A percentile compares a stretch with the other conserved stretches of the same genome.
These are phyloP conservation scores for Heterobasidion occidentale DNA, from an alignment of 1,284 basidiomycete species.

Conservation along the genomic window DNA sequence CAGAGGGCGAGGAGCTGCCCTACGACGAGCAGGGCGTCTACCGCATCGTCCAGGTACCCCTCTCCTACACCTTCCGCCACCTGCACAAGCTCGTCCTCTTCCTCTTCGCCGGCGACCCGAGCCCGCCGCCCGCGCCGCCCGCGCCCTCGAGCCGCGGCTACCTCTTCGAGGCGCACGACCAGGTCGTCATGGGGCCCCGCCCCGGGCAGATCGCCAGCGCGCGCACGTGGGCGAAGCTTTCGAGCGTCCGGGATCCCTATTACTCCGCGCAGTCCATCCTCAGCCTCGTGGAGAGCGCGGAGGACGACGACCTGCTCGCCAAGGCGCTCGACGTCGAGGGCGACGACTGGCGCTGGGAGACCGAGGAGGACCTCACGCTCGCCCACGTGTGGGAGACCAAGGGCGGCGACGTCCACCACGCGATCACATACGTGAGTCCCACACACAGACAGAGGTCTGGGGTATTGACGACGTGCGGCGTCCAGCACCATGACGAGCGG, in stretches of 20 bases:
- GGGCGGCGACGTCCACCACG: slow-evolving; percentile 36
- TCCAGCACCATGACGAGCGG: slow-evolving; percentile 43
- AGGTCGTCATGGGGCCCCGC: slow-evolving; percentile 30
- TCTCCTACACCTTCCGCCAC: slow-evolving; percentile 62
- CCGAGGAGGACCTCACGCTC: slow-evolving; percentile 56
- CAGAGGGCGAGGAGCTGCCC: not conserved
- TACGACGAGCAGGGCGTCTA: slow-evolving; percentile 34
- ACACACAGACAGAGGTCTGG: not conserved
- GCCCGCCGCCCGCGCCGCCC: slow-evolving; percentile 1
- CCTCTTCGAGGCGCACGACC: slow-evolving; percentile 50
- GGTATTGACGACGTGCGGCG: not conserved
- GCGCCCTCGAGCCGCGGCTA: slow-evolving; percentile 21
- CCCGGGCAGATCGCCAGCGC: slow-evolving; percentile 48
- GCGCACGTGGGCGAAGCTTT: slow-evolving; percentile 42
- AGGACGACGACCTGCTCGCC: slow-evolving; percentile 2
- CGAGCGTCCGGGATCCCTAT: slow-evolving; percentile 49
- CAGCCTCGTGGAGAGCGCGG: slow-evolving; percentile 10
- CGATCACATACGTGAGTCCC: slow-evolving; percentile 51
- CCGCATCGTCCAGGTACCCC: slow-evolving; percentile 60
- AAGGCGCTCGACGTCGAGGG: slow-evolving; percentile 21
- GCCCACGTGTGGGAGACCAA: slow-evolving; percentile 43
- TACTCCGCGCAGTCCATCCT: slow-evolving; percentile 27
- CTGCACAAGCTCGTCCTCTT: slow-evolving; percentile 55
- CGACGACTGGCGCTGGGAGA: slow-evolving; percentile 48
- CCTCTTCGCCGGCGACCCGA: slow-evolving; percentile 40